These are phyloP conservation scores for Botrytis cinerea DNA, from an alignment of 2,329 filamentous ascomycete species.

Conservation along the genomic window DNA sequence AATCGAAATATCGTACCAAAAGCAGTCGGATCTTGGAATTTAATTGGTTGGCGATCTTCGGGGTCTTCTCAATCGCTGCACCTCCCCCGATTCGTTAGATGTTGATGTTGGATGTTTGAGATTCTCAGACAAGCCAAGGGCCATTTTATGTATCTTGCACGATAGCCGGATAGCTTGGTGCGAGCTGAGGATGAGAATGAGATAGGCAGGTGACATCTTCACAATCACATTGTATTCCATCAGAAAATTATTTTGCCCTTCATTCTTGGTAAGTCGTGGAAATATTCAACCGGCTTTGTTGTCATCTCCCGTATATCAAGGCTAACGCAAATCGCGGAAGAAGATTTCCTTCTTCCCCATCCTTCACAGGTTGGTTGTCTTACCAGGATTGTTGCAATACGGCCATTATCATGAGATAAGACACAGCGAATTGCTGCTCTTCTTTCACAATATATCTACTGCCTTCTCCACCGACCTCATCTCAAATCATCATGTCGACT, in stretches of 20 bases:
- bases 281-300: slow-evolving; percentile 2
- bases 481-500: slow-evolving; percentile 39
- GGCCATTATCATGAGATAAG: slow-evolving; percentile 26
- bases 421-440: background rate
- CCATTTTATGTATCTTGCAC: background rate
- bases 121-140: slow-evolving; percentile 11
- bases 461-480: slow-evolving; percentile 18
- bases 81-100: slow-evolving; percentile 2
- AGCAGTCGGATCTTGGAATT: background rate
- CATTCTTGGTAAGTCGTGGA: background rate
- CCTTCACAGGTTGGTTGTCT: background rate
- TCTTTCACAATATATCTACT: background rate
- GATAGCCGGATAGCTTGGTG: background rate
- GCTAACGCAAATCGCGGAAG: slow-evolving; percentile 7
- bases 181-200: background rate
- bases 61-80: background rate
- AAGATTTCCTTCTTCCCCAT: slow-evolving; percentile 11
- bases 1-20: background rate
- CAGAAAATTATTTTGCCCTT: background rate
- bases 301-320: background rate
- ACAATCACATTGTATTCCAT: background rate
- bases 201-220: slow-evolving; percentile 13
- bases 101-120: background rate
- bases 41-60: background rate
- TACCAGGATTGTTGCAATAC: slow-evolving; percentile 18